These are phyloP conservation scores for Simmondsia chinensis DNA, from an alignment of 148 eudicot genomes.

Conservation along the genomic window DNA sequence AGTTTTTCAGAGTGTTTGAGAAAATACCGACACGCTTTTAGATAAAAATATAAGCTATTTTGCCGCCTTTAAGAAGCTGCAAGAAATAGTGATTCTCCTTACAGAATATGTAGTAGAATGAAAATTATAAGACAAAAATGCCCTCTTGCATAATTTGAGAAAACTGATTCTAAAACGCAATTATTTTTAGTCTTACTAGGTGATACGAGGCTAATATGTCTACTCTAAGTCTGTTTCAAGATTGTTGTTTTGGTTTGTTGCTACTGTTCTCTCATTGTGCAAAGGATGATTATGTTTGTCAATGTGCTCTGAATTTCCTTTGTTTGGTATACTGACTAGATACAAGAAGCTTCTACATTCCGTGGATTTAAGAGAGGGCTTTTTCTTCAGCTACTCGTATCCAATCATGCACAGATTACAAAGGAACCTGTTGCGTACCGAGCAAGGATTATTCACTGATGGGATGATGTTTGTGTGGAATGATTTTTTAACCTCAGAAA, in stretches of 20 bases:
- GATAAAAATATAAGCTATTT: no score
- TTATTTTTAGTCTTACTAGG: no score
- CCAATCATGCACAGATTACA: slow-evolving; percentile 77
- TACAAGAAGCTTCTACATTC: slow-evolving; percentile 70
- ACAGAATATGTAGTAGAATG: no score
- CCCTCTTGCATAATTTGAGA: no score
- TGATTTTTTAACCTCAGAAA: slow-evolving; percentile 62
- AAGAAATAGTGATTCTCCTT: no score
- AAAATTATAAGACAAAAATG: no score
- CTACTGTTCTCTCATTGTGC: neutral
- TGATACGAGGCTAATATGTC: no score
- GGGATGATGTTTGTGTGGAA: slow-evolving; percentile 91
- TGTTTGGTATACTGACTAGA: slow-evolving; percentile 32
- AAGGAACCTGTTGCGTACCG: slow-evolving; percentile 42
- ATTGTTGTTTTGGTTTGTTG: neutral
- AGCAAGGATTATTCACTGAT: slow-evolving; percentile 29
- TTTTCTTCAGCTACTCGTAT: slow-evolving; percentile 87
- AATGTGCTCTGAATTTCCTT: slow-evolving; percentile 15
- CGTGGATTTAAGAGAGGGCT: slow-evolving; percentile 79
- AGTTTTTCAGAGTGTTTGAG: no score
- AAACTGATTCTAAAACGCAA: no score
- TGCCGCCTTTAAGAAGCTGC: no score
- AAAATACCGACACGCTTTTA: no score
- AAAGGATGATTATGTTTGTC: slow-evolving; percentile 6
- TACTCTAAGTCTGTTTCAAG: neutral